Base-by-base conservation (phyloP, 1,139 yeast species). In the Suhomyces atakaporum region DNA sequence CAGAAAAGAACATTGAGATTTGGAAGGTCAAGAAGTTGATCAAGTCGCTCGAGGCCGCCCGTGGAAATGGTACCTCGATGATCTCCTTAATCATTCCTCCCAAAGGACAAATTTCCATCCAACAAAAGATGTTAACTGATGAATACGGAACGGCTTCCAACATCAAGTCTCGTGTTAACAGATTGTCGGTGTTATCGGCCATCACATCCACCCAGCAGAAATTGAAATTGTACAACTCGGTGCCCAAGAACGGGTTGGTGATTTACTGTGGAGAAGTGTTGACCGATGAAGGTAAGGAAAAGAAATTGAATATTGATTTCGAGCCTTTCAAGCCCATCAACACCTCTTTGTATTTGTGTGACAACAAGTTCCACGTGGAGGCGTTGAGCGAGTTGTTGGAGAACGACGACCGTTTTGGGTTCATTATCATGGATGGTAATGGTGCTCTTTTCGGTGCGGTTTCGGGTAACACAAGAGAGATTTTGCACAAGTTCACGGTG, bases 31-130 rank as follows among this genome's bases (percentile, higher is more conserved):
- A 90, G 75, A 92, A 92, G 69, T 73, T 84, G 76, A 80, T 84
- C 73, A 84, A 84, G 66, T 80, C 87, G 45, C 76, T 92, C 55
- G 94, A 90, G 61, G 69, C 70, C 56, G 97, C 97, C 40, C 79
- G 96, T 65, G 97, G 98, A 64, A 92, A 92, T 60, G 98, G 98
- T 65, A 92, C 98, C 33, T 92, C 98, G 23, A 92, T 92, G 97
- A 92, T 92, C 58, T 89, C 97, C 21, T 75, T 92, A 62, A 86
- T 92, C 54, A 87, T 92, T 47, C 95, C 98, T 30, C 98, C 98
- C 52, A 84, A 79, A 60, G 94, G 95, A 40, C 98, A 92, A 67
- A 84, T 92, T 55, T 77, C 97, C 11, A 77, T 88, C 55, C 79
- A 77, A 44, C 90, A 84, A 58, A 90, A 87, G 69, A 84, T 87